Evolutionary conservation across 2,329 filamentous ascomycete genomes (phyloP).

Genomic region (Plenodomus lindquistii): DNA sequence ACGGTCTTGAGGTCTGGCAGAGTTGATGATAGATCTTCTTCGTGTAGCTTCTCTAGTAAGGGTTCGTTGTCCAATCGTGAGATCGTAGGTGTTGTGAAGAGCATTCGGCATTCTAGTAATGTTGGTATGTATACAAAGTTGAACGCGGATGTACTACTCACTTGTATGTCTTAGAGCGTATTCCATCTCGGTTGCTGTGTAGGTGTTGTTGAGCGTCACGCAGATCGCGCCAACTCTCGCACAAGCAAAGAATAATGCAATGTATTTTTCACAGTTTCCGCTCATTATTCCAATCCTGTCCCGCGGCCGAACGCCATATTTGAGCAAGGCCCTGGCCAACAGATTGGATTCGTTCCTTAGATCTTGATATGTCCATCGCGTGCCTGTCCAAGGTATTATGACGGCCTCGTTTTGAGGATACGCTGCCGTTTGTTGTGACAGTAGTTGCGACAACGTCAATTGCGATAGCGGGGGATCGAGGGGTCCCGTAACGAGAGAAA

Average conservation of each 20-base stretch:
- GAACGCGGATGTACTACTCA: constrained; percentile 42
- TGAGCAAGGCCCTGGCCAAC: constrained; percentile 57
- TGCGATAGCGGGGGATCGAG: constrained; percentile 71
- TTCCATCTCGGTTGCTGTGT: constrained; percentile 72
- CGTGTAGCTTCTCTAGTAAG: constrained; percentile 53
- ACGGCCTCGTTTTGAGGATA: constrained; percentile 70
- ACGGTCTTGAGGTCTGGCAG: constrained; percentile 39
- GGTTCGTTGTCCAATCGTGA: constrained; percentile 66
- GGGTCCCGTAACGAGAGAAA: constrained; percentile 68
- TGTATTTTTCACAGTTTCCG: constrained; percentile 61
- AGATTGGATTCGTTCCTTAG: constrained; percentile 46
- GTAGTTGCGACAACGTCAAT: constrained; percentile 71
- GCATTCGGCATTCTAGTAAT: constrained; percentile 65
- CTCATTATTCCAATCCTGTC: constrained; percentile 78
- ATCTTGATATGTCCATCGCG: constrained; percentile 67
- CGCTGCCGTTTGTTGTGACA: constrained; percentile 70
- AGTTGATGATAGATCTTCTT: constrained; percentile 15
- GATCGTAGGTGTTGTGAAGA: constrained; percentile 73
- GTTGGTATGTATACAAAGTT: constrained; percentile 2
- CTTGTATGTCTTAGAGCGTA: constrained; percentile 73
- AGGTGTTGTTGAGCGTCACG: constrained; percentile 82
- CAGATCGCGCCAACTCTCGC: constrained; percentile 57
- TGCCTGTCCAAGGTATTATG: constrained; percentile 75
- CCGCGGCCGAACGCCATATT: constrained; percentile 67
- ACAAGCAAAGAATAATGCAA: constrained; percentile 72